Percentiles rank a stretch among this genome's conserved stretches.
Conservation (phyloP, 768 basidiomycete species). For the Lactarius tabidus region DNA sequence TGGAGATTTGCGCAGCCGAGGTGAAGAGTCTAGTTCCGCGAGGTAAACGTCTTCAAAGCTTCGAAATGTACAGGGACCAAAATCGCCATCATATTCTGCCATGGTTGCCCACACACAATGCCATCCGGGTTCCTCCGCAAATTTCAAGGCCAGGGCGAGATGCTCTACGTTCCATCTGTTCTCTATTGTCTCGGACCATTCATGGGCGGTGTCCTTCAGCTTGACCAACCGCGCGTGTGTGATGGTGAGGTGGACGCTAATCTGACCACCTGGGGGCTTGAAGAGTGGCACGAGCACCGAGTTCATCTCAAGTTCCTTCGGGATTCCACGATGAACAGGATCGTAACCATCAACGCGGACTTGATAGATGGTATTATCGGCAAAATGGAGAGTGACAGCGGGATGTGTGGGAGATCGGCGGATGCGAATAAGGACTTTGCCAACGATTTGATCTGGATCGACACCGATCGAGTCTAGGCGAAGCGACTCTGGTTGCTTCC, state of each 20-base stretch:
- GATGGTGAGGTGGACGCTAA: slow-evolving; percentile 39
- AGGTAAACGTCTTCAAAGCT: slow-evolving; percentile 33
- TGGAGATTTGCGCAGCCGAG: slow-evolving; percentile 12
- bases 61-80: slow-evolving; percentile 36
- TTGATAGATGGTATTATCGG: slow-evolving; percentile 37
- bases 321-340: slow-evolving; percentile 51
- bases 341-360: slow-evolving; percentile 62
- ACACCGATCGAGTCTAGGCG: slow-evolving; percentile 29
- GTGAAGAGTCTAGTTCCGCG: slow-evolving; percentile 41
- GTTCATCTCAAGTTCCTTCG: slow-evolving; percentile 57
- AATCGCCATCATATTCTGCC: slow-evolving; percentile 44
- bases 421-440: slow-evolving; percentile 33
- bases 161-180: slow-evolving; percentile 46
- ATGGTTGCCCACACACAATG: slow-evolving; percentile 65
- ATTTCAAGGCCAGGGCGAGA: slow-evolving; percentile 51
- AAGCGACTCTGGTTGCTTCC: slow-evolving; percentile 20
- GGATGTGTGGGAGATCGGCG: slow-evolving; percentile 35
- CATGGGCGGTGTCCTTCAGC: slow-evolving; percentile 57
- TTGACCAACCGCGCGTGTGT: slow-evolving; percentile 51
- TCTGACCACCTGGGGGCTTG: slow-evolving; percentile 32
- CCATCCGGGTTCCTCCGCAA: slow-evolving; percentile 47
- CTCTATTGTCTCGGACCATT: slow-evolving; percentile 33
- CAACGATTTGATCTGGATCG: slow-evolving; percentile 32
- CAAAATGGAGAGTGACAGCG: slow-evolving; percentile 35
- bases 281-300: slow-evolving; percentile 40